phyloP scores from a whole-genome alignment of 163 green algal genomes.

The Trebouxiophyceae sp. region DNA sequence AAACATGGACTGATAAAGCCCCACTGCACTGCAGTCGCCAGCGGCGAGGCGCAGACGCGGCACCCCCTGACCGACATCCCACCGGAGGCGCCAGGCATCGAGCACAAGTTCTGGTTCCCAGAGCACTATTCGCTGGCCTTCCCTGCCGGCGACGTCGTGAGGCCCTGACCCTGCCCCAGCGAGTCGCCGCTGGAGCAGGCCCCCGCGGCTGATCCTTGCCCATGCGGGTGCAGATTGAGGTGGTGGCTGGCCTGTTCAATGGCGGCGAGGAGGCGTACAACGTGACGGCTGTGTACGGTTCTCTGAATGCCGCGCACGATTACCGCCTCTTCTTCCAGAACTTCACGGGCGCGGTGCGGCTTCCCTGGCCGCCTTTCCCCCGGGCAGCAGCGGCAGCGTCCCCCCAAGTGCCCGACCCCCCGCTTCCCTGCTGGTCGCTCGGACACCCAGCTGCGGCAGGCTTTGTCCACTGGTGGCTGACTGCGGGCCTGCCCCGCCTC shows the following conservation, averaged over 20 bases:
- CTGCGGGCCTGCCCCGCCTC: too few relatives aligned
- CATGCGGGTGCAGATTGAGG: slow-evolving; percentile 12
- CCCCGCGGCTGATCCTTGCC: neutral
- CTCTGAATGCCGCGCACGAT: slow-evolving; percentile 11
- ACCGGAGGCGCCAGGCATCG: neutral
- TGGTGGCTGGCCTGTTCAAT: slow-evolving; percentile 15
- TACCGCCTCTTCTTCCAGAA: slow-evolving; percentile 20
- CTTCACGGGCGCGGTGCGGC: slow-evolving; percentile 8
- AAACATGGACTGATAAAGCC: too few relatives aligned
- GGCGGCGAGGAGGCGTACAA: slow-evolving; percentile 7
- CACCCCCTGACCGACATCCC: slow-evolving; percentile 7
- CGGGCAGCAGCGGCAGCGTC: too few relatives aligned
- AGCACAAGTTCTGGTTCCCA: slow-evolving; percentile 4
- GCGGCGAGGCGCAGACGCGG: too few relatives aligned
- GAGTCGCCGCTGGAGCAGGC: neutral
- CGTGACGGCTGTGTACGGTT: slow-evolving; percentile 16
- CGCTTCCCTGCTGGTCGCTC: too few relatives aligned
- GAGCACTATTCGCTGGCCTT: slow-evolving; percentile 7
- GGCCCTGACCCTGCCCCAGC: neutral
- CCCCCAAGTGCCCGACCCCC: too few relatives aligned
- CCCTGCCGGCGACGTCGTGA: slow-evolving; percentile 4
- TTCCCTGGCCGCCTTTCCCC: too few relatives aligned
- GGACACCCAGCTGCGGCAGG: too few relatives aligned
- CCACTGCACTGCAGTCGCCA: too few relatives aligned
- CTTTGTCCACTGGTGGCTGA: too few relatives aligned